Conservation (phyloP, 2,329 filamentous ascomycete species). For the Mariannaea sp. region DNA sequence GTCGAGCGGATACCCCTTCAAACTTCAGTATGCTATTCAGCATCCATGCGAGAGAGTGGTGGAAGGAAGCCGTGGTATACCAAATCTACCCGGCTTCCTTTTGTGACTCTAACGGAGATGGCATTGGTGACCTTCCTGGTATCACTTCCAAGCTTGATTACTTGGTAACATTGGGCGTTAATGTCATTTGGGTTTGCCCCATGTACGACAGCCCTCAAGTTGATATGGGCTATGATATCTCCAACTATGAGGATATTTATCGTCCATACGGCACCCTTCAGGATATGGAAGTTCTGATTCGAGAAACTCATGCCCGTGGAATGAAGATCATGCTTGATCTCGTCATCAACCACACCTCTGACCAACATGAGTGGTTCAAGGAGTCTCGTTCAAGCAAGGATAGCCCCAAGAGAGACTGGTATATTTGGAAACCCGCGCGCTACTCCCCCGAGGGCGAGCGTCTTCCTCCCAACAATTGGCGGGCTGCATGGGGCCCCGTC, state of each 20-base stretch:
- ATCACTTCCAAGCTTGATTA: conserved; percentile 60
- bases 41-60: conserved; percentile 45
- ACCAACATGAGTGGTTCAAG: conserved; percentile 33
- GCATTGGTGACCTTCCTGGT: conserved; percentile 57
- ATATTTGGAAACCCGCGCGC: conserved; percentile 60
- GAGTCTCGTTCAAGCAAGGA: conserved; percentile 27
- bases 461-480: conserved; percentile 78
- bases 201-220: conserved; percentile 34
- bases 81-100: conserved; percentile 63
- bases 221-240: conserved; percentile 34
- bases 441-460: conserved; percentile 61
- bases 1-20: too few relatives aligned
- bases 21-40: too few relatives aligned
- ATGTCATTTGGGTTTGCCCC: conserved; percentile 33
- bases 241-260: conserved; percentile 32
- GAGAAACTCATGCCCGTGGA: conserved; percentile 28
- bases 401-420: conserved; percentile 59
- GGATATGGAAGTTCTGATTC: conserved; percentile 30
- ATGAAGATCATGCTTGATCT: conserved; percentile 34
- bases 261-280: conserved; percentile 30
- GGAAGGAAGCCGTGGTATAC: conserved; percentile 59
- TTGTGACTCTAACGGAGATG: conserved; percentile 59
- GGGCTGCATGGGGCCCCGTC: conserved; percentile 61
- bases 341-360: conserved; percentile 34
- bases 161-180: conserved; percentile 23